Conservation (phyloP, 768 basidiomycete genomes). For the Tricholoma hemisulphureum region DNA sequence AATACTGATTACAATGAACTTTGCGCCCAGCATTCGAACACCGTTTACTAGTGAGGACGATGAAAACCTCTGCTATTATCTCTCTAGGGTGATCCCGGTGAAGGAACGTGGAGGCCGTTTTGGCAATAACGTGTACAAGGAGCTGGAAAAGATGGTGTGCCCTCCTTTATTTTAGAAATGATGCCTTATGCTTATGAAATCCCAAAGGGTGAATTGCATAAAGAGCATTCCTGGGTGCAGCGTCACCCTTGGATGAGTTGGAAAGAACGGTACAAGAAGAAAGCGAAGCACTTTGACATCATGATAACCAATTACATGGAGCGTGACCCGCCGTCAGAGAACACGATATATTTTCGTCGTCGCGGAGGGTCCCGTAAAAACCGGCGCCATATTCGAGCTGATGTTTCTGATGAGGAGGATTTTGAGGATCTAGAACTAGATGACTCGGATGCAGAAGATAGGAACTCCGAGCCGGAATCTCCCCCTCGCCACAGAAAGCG, state of each 20-base stretch:
- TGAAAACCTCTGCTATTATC: slow-evolving; percentile 32
- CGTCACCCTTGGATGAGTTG: slow-evolving; percentile 48
- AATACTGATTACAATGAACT: neutral
- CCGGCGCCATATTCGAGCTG: neutral
- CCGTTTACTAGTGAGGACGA: slow-evolving; percentile 41
- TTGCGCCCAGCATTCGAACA: slow-evolving; percentile 17
- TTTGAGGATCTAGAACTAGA: neutral
- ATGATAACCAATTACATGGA: slow-evolving; percentile 31
- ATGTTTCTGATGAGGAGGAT: slow-evolving; percentile 1
- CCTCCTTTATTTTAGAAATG: neutral
- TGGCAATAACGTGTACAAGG: slow-evolving; percentile 34
- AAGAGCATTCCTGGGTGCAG: slow-evolving; percentile 35
- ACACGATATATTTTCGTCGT: slow-evolving; percentile 27
- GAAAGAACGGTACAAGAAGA: slow-evolving; percentile 47
- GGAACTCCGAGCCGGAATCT: neutral
- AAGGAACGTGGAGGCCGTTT: slow-evolving; percentile 37
- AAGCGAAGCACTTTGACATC: slow-evolving; percentile 29
- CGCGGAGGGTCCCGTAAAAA: slow-evolving; percentile 12
- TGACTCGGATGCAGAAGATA: neutral
- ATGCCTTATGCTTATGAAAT: slow-evolving; percentile 13
- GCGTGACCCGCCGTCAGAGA: slow-evolving; percentile 21
- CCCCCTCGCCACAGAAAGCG: neutral
- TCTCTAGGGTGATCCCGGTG: slow-evolving; percentile 38
- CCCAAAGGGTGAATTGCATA: slow-evolving; percentile 9
- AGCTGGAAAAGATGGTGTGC: slow-evolving; percentile 31